Evolutionary conservation across 306 rosid species (phyloP).

Genomic region (Castanea mollissima): DNA sequence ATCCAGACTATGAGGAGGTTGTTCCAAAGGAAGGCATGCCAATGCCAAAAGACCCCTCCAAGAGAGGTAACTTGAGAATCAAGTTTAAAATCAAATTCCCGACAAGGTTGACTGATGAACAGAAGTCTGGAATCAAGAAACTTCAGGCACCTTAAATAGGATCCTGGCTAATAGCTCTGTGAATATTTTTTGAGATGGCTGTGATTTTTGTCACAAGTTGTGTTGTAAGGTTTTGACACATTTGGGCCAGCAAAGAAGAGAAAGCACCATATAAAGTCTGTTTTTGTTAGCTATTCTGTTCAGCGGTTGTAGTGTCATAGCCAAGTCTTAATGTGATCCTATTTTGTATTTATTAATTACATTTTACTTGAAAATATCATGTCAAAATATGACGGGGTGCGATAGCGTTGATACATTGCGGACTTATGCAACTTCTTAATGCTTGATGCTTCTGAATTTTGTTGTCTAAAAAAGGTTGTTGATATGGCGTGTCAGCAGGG

Average conservation of each 20-base stretch:
- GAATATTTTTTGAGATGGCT: constrained; percentile 26
- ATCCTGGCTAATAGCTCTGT: constrained; percentile 11
- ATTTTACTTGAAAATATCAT: too few relatives aligned
- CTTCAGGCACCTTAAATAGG: constrained; percentile 30
- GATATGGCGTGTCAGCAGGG: too few relatives aligned
- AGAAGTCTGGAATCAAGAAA: constrained; percentile 53
- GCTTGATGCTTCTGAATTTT: too few relatives aligned
- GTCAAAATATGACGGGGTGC: too few relatives aligned
- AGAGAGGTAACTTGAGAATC: constrained; percentile 74
- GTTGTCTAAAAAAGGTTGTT: too few relatives aligned
- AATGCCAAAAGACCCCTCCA: constrained; percentile 67
- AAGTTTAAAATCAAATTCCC: constrained; percentile 65
- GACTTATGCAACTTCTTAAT: too few relatives aligned
- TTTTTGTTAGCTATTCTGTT: neutral
- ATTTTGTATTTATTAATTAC: too few relatives aligned
- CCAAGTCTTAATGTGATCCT: neutral
- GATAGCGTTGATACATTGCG: too few relatives aligned
- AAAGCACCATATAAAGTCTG: neutral
- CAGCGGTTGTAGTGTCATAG: neutral
- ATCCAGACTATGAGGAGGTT: constrained; percentile 69
- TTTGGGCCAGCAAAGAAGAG: neutral
- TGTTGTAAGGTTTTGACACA: neutral
- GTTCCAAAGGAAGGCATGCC: constrained; percentile 86
- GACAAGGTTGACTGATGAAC: constrained; percentile 44
- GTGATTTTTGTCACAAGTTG: constrained; percentile 21